Evolutionary conservation across 768 basidiomycete species (phyloP), one percentile per base, ranked within the genome.

Genomic region (Asterophora lycoperdoides): DNA sequence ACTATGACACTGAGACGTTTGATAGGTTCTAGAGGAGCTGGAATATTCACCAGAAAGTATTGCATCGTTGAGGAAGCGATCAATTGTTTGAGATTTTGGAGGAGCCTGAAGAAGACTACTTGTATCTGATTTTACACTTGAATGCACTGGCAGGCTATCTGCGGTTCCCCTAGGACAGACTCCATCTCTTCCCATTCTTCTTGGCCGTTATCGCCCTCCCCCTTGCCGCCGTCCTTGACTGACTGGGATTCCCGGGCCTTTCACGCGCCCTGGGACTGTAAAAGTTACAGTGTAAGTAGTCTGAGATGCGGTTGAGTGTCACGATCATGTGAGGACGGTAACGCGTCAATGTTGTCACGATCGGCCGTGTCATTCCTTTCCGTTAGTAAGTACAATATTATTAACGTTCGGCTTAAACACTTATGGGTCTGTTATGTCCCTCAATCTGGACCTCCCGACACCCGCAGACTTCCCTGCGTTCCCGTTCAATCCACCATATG

Each of bases 401-500:
- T 23, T 6, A 23, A 23, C 23, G 23, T 23, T n/a, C 23, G 3
- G 23, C 23, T 23, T 6, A 23, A 23, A 23, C 23, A 23, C 23
- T 23, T 15, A 42, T n/a, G 41, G 23, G 29, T 17, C 41, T 15
- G n/a, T 38, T 32, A 49, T 43, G 41, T 20, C 56, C 44, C 44
- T 55, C 46, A 51, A 38, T 62, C 46, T 77, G 38, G 62, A 68
- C 14, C 71, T 95, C 4, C 67, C 80, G 1, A 86, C 86, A 0
- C 93, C 93, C 0, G 59, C 65, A 1, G 57, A 58, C 1, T 96
- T 96, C 61, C 73, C 83, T 8, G 80, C 80, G 2, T 97, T 98
- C 61, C 94, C 94, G 0, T 96, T 86, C 60, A 72, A 79, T 13
- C 72, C 81, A 4, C 93, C 93, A 2, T 95, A 95, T 63, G 62